Percentiles rank a stretch among this genome's conserved stretches.
These are phyloP conservation scores for Epichloe glyceriae DNA, from an alignment of 2,329 filamentous ascomycete genomes.

Conservation along the genomic window DNA sequence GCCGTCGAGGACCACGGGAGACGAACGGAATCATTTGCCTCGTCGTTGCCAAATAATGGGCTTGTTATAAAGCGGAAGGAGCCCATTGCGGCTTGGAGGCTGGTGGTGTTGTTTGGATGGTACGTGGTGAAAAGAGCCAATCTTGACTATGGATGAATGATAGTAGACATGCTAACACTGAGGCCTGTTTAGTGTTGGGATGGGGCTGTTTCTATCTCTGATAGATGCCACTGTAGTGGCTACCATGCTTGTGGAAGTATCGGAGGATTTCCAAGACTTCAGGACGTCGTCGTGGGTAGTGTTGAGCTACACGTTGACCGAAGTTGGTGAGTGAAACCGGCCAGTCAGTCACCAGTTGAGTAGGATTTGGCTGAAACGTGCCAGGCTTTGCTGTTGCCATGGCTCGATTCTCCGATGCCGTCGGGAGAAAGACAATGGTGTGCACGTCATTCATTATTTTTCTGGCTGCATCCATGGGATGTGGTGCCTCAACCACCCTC, in stretches of 20 bases:
- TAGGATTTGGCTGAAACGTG: neutral
- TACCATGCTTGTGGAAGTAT: constrained; percentile 43
- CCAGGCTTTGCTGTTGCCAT: constrained; percentile 34
- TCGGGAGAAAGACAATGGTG: constrained; percentile 39
- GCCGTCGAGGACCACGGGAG: neutral
- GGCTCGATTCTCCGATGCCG: constrained; percentile 38
- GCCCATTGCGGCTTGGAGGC: constrained; percentile 9
- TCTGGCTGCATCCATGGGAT: constrained; percentile 41
- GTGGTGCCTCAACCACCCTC: constrained; percentile 24
- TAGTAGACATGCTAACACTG: neutral
- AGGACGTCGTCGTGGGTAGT: constrained; percentile 39
- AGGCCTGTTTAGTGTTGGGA: constrained; percentile 25
- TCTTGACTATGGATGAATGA: neutral
- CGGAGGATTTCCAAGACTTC: constrained; percentile 33
- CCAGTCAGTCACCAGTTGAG: neutral
- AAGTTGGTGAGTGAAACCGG: constrained; percentile 31
- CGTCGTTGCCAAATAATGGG: neutral
- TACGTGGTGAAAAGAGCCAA: neutral
- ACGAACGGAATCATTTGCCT: neutral
- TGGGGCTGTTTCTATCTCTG: constrained; percentile 43
- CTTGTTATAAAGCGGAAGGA: constrained; percentile 8
- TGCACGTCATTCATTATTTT: constrained; percentile 40
- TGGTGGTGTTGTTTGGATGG: constrained; percentile 8
- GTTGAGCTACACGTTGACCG: constrained; percentile 41
- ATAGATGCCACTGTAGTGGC: constrained; percentile 47